A percentile compares a stretch with the other conserved stretches of the same genome.
These are phyloP conservation scores for Blastobotrys illinoisensis DNA, from an alignment of 1,139 yeast species.

Conservation along the genomic window DNA sequence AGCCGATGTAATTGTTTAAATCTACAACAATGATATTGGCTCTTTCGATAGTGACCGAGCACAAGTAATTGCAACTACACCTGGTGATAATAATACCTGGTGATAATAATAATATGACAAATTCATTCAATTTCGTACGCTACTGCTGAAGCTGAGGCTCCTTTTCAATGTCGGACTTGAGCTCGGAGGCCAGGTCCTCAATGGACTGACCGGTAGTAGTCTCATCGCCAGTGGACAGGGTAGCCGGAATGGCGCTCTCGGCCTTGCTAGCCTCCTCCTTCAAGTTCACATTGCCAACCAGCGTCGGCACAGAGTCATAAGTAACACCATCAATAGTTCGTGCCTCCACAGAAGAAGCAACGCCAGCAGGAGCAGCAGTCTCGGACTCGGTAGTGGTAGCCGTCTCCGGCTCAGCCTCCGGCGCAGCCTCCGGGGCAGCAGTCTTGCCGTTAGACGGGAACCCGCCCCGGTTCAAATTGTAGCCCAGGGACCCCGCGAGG, in stretches of 20 bases:
- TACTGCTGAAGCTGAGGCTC: slow-evolving; percentile 13
- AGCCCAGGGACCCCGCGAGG: slow-evolving; percentile 44
- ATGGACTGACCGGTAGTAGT: slow-evolving; percentile 5
- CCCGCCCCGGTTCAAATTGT: slow-evolving; percentile 28
- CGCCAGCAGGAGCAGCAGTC: slow-evolving; percentile 19
- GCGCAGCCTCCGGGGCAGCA: slow-evolving; percentile 13
- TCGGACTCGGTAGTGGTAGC: slow-evolving; percentile 15
- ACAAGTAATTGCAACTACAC: no score
- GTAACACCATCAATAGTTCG: slow-evolving; percentile 18
- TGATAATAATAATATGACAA: not conserved
- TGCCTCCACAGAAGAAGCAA: slow-evolving; percentile 22
- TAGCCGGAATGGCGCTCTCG: not conserved
- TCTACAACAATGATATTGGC: no score
- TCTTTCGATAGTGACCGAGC: no score
- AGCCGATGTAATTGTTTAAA: no score
- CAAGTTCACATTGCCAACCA: slow-evolving; percentile 29
- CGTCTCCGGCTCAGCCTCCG: slow-evolving; percentile 10
- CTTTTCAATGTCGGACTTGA: slow-evolving; percentile 17
- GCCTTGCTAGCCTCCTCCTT: slow-evolving; percentile 16
- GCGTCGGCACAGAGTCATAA: slow-evolving; percentile 28
- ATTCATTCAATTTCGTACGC: not conserved
- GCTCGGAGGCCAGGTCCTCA: slow-evolving; percentile 16
- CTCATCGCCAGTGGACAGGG: not conserved
- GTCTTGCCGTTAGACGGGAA: slow-evolving; percentile 20
- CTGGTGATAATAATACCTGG: no score